Evolutionary conservation across 192 early-diverging fungal species (phyloP), one percentile per base, ranked within the genome.

Genomic region (Paraglomus brasilianum): DNA sequence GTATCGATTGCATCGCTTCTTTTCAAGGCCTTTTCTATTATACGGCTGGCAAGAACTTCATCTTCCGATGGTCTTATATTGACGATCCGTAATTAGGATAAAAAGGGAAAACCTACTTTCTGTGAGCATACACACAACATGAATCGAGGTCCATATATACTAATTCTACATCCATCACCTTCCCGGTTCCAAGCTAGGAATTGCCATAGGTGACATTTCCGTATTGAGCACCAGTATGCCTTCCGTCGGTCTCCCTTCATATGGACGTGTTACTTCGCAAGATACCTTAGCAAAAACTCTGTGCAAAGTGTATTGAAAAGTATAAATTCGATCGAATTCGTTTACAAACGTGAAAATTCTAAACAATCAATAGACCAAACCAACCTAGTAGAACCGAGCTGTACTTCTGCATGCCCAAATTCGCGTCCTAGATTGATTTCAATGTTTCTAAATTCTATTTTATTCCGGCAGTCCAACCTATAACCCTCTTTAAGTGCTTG

Each of bases 1-100:
- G 93, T 91, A 76, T 99, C 97, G 65, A 99, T 80, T 17, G 95
- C 95, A 41, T 92, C 81, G 61, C 86, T 88, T 69, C 88, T 82
- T 65, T 86, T 82, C 74, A 99, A 77, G 1, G 93, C 86, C 66
- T 92, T 93, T 69, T 99, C 97, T 40, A 99, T 77, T 72, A 95
- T 80, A 19, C 95, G 87, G 42, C 84, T 87, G 19, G 98, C 80
- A 19, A 91, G 76, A 2, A 98, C 87, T 71, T 98, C 96, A 63
- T 93, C 87, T 39, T 92, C 89, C 8, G 90, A 86, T 58, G 83
- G 79, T 68, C 88, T 89, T 42, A 8, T 42, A 66, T 43, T 49
- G 14, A 73, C 42, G 22, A 66, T 21, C 7, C 50, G 48, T 57
- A n/a, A n/a, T n/a, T n/a, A n/a, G n/a, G n/a, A n/a, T n/a, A n/a